Conservation (phyloP, 306 rosid genomes). For the Cajanus cajan region DNA sequence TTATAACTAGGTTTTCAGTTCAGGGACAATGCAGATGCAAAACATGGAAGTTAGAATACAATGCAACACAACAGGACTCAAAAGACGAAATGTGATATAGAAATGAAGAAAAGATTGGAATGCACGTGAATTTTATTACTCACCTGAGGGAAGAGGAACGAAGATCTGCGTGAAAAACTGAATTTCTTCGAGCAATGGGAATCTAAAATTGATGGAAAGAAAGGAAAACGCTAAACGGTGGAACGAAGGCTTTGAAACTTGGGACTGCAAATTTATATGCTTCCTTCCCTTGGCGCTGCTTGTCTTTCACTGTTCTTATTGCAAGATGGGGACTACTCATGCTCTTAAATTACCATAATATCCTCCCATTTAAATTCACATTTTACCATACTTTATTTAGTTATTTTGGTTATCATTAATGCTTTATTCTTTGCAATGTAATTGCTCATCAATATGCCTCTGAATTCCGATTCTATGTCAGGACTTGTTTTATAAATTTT, state of each 20-base stretch:
- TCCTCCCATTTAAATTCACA: background rate
- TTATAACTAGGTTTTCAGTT: conserved; percentile 16
- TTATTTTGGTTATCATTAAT: too few species aligned
- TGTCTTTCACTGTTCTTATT: conserved; percentile 21
- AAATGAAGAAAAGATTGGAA: background rate
- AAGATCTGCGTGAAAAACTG: conserved; percentile 8
- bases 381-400: background rate
- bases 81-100: background rate
- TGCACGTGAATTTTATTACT: conserved; percentile 29
- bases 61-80: background rate
- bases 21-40: conserved; percentile 20
- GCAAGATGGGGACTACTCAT: background rate
- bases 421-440: too few species aligned
- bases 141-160: conserved; percentile 37
- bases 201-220: conserved; percentile 21
- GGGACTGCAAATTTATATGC: conserved; percentile 26
- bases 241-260: background rate
- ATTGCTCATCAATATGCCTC: too few species aligned
- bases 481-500: too few species aligned
- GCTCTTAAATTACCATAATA: background rate
- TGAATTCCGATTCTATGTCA: too few species aligned
- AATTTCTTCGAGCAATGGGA: conserved; percentile 22
- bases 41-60: background rate
- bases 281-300: background rate
- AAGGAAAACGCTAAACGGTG: background rate